Evolutionary conservation across 164 flowering plant species (phyloP), one percentile per base, ranked within the genome.

Genomic region (Magnolia kwangsiensis): DNA sequence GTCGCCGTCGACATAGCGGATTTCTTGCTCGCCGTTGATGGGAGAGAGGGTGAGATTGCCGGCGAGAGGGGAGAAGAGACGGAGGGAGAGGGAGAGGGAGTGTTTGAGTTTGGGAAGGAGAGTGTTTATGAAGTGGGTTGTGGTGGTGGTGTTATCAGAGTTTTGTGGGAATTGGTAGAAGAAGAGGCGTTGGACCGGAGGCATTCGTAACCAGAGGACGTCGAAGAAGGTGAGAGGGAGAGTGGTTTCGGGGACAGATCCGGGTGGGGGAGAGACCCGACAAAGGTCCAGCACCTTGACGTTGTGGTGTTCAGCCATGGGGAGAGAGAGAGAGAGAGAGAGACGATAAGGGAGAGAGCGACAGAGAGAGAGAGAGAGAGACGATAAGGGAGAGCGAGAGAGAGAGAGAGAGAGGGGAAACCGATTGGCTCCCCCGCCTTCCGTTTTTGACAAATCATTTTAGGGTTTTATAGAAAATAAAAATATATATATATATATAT

Each of bases 71-170:
- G 72, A 84, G 72, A 84, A 88, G 72, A 78, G 81, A 23, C 68
- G 75, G 74, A 88, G 89, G 64, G 87, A 71, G 24, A 82, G 79
- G 61, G 84, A 76, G 21, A 88, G 88, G 2, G 90, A 86, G 69
- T 66, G 50, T 66, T 80, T 83, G 71, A 87, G 79, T 2, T 51
- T 49, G 51, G 88, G 89, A 69, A 75, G 71, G 72, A 75, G 50
- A 20, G 72, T 11, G 50, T 66, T 8, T 19, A 75, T 23, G 72
- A 75, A 67, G 63, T 67, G n/a, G 7, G 70, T 21, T 14, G n/a
- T 68, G 49, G 71, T 16, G 67, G 14, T 10, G n/a, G 31, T 0
- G 21, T 64, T 37, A 37, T 37, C 23, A 5, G 65, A 13, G 72
- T 27, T 19, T 24, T 16, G 61, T 18, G 63, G n/a, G 78, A 76